phyloP scores from a whole-genome alignment of 495 filamentous ascomycete species.

The Talaromyces liani region DNA sequence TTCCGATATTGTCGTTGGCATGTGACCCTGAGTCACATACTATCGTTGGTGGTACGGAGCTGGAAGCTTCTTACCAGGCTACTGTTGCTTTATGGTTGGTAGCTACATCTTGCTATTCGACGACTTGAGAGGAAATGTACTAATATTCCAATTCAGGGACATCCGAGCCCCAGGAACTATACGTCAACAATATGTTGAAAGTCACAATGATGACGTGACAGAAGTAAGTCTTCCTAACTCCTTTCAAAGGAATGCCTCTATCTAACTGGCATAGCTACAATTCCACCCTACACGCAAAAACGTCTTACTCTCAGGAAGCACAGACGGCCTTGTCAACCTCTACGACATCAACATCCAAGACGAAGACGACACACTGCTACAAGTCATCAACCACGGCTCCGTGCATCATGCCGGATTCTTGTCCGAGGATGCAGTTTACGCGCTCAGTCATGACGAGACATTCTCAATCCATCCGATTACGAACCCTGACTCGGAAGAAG shows the following conservation, averaged over 20 bases:
- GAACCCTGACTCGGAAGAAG: conserved; percentile 45
- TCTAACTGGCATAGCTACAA: conserved; percentile 42
- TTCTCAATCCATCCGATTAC: conserved; percentile 71
- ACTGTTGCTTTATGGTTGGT: conserved; percentile 67
- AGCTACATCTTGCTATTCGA: neutral
- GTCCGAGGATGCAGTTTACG: conserved; percentile 57
- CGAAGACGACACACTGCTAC: conserved; percentile 78
- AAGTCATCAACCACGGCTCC: conserved; percentile 83
- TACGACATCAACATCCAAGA: conserved; percentile 68
- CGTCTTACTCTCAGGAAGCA: conserved; percentile 75
- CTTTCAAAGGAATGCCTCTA: neutral
- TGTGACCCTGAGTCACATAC: conserved; percentile 49
- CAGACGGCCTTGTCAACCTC: conserved; percentile 85
- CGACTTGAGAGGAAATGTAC: conserved; percentile 16
- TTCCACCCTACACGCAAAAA: conserved; percentile 59
- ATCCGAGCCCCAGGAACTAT: conserved; percentile 48
- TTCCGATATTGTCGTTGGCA: conserved; percentile 62
- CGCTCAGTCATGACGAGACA: conserved; percentile 71
- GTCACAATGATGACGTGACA: conserved; percentile 89
- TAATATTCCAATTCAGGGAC: conserved; percentile 51
- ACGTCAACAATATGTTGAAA: conserved; percentile 64
- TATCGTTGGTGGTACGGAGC: conserved; percentile 72
- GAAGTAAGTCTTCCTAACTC: conserved; percentile 39
- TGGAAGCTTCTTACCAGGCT: conserved; percentile 64
- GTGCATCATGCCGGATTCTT: conserved; percentile 84